phyloP scores from a whole-genome alignment of 2,329 filamentous ascomycete species.

The Chalaropsis ovoidea region DNA sequence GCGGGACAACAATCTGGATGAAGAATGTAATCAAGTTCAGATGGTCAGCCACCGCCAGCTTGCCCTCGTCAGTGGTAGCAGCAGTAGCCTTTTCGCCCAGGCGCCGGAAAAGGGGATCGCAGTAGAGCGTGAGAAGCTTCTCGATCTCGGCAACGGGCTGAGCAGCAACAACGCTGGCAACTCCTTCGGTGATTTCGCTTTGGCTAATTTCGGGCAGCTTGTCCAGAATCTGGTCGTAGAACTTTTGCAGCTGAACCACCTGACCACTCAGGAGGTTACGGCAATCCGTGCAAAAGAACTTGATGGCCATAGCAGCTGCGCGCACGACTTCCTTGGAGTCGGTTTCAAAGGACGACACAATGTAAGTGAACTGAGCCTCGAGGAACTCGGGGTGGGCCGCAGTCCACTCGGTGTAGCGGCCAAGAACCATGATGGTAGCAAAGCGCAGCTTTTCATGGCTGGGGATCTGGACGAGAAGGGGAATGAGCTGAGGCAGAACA shows the following conservation, averaged over 20 bases:
- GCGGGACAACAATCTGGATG: slow-evolving; percentile 65
- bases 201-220: slow-evolving; percentile 76
- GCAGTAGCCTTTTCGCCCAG: slow-evolving; percentile 80
- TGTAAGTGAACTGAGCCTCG: slow-evolving; percentile 87
- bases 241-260: slow-evolving; percentile 75
- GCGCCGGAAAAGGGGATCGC: slow-evolving; percentile 76
- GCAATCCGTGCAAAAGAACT: slow-evolving; percentile 95
- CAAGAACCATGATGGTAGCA: slow-evolving; percentile 94
- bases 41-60: slow-evolving; percentile 82
- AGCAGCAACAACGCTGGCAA: slow-evolving; percentile 80
- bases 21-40: slow-evolving; percentile 88
- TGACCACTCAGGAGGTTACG: slow-evolving; percentile 74
- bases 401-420: slow-evolving; percentile 96
- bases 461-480: slow-evolving; percentile 84
- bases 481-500: slow-evolving; percentile 84
- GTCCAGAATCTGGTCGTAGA: slow-evolving; percentile 84
- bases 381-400: slow-evolving; percentile 85
- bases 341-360: slow-evolving; percentile 84
- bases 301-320: slow-evolving; percentile 86
- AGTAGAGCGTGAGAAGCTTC: slow-evolving; percentile 79
- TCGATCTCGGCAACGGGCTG: slow-evolving; percentile 75
- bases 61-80: slow-evolving; percentile 71
- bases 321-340: slow-evolving; percentile 82
- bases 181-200: slow-evolving; percentile 92
- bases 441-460: slow-evolving; percentile 97